A percentile compares a stretch with the other conserved stretches of the same genome.
These are phyloP conservation scores for Neocucurbitaria cava DNA, from an alignment of 2,329 filamentous ascomycete species.

Conservation along the genomic window DNA sequence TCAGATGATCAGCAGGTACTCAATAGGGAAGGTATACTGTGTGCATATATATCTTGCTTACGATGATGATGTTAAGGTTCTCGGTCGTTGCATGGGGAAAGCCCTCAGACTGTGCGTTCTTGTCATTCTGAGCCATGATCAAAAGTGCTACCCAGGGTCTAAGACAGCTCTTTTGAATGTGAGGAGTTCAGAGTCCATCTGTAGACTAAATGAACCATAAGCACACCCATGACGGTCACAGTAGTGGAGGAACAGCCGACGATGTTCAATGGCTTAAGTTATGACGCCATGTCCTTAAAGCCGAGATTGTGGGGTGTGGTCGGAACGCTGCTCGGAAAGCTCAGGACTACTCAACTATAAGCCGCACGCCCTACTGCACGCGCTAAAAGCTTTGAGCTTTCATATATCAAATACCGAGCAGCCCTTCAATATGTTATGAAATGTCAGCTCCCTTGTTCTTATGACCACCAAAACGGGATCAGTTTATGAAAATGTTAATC, in stretches of 20 bases:
- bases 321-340: conserved; percentile 12
- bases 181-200: neutral
- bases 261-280: neutral
- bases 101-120: conserved; percentile 10
- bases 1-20: conserved; percentile 2
- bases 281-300: conserved; percentile 11
- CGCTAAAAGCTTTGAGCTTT: conserved; percentile 6
- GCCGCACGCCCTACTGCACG: conserved; percentile 1
- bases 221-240: neutral
- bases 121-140: neutral
- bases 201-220: neutral
- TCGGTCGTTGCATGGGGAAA: conserved; percentile 18
- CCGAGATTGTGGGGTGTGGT: conserved; percentile 3
- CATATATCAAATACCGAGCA: neutral
- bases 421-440: neutral
- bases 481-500: conserved; percentile 12
- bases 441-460: neutral
- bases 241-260: neutral
- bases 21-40: neutral
- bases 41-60: conserved; percentile 11
- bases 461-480: neutral
- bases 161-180: neutral
- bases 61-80: conserved; percentile 37
- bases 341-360: conserved; percentile 2
- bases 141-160: conserved; percentile 1